A percentile compares a stretch with the other conserved stretches of the same genome.
Evolutionary conservation across 129 eudicot genomes (phyloP).

Genomic region (Ambrosia artemisiifolia): DNA sequence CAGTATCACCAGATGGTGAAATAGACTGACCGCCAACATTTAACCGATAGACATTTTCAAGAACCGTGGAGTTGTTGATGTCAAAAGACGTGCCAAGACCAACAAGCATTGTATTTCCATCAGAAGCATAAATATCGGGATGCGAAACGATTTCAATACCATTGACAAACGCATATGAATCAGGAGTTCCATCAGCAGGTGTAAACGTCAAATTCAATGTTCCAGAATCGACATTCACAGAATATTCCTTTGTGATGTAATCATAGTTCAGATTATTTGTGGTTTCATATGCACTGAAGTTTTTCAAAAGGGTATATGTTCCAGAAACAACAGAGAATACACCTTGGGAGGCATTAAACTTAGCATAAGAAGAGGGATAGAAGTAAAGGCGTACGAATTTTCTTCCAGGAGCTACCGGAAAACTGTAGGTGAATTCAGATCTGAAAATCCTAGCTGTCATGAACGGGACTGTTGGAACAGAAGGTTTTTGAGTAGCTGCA

Average conservation of each 20-base stretch:
- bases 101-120: slow-evolving; percentile 34
- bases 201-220: slow-evolving; percentile 55
- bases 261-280: slow-evolving; percentile 70
- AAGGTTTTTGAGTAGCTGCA: slow-evolving; percentile 69
- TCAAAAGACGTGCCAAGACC: slow-evolving; percentile 41
- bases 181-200: slow-evolving; percentile 45
- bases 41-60: slow-evolving; percentile 66
- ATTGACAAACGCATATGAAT: slow-evolving; percentile 72
- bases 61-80: slow-evolving; percentile 56
- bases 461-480: slow-evolving; percentile 76
- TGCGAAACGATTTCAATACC: slow-evolving; percentile 86
- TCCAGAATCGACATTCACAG: slow-evolving; percentile 55
- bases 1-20: slow-evolving; percentile 72
- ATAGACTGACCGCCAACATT: slow-evolving; percentile 88
- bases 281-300: slow-evolving; percentile 72
- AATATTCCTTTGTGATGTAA: slow-evolving; percentile 66
- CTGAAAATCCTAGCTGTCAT: slow-evolving; percentile 80
- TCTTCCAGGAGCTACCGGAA: slow-evolving; percentile 75
- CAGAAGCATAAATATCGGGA: slow-evolving; percentile 63
- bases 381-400: slow-evolving; percentile 76
- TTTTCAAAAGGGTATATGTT: slow-evolving; percentile 56
- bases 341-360: slow-evolving; percentile 51
- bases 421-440: slow-evolving; percentile 60
- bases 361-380: slow-evolving; percentile 67
- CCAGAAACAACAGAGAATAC: slow-evolving; percentile 66